Evolutionary conservation across 2,329 filamentous ascomycete species (phyloP).

Genomic region (Bipolaris bicolor): DNA sequence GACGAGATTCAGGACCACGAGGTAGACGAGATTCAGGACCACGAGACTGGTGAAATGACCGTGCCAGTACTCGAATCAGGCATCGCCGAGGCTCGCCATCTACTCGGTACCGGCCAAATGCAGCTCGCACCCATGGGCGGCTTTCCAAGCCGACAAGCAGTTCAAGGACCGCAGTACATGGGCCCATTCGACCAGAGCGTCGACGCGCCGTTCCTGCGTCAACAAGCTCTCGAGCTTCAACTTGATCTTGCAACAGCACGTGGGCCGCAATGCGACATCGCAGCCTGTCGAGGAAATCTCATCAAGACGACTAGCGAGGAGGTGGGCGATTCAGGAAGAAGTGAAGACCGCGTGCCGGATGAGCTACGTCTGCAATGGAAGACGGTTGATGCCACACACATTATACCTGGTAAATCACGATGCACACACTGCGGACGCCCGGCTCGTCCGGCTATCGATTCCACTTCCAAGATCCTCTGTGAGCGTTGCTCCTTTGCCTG

Average conservation of each 20-base stretch:
- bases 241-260: conserved; percentile 22
- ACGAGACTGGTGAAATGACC: not conserved
- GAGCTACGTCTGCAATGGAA: conserved; percentile 41
- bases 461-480: conserved; percentile 35
- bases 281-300: conserved; percentile 39
- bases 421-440: conserved; percentile 45
- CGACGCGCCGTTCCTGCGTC: conserved; percentile 34
- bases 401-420: conserved; percentile 37
- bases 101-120: conserved; percentile 46
- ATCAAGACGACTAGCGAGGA: conserved; percentile 47
- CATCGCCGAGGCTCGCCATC: conserved; percentile 26
- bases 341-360: conserved; percentile 51
- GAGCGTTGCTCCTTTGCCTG: conserved; percentile 53
- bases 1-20: conserved; percentile 2
- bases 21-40: not conserved
- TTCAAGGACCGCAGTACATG: conserved; percentile 53
- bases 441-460: conserved; percentile 29
- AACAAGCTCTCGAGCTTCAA: conserved; percentile 45
- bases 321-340: conserved; percentile 49
- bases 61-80: conserved; percentile 31
- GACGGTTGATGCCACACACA: conserved; percentile 3
- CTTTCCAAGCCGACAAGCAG: conserved; percentile 53
- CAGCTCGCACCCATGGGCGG: conserved; percentile 48
- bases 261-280: conserved; percentile 32
- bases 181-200: conserved; percentile 46